Base-by-base conservation (phyloP, 2,329 filamentous ascomycete genomes). In the Acrodontium crateriforme region DNA sequence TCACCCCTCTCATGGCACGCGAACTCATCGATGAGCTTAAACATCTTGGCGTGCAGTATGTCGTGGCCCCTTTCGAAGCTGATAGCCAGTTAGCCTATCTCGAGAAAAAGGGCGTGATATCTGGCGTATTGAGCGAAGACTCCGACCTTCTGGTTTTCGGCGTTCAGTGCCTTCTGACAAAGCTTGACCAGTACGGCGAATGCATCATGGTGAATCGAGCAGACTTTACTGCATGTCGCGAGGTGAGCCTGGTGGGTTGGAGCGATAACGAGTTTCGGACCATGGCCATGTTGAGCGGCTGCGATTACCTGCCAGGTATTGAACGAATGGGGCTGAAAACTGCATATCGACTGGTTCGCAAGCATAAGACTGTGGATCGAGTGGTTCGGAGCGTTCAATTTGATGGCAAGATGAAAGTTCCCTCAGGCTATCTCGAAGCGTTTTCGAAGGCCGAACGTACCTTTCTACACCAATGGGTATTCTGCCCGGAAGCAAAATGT, bases 1-100 rank as follows among this genome's bases (percentile, higher is more conserved):
- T 98, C 19, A 95, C 89, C 2, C 87, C 91, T 2, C 76, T 89
- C 45, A 98, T 98, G 91, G 89, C 89, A 6, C 73, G 81, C 5
- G 69, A 80, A 40, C 60, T 95, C 29, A 98, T 98, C 33, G 84
- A 94, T 41, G 82, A 92, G 52, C 65, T 95, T 45, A 94, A 91
- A 58, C 71, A 72, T 45, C 62, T 76, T 46, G 67, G 73, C 20
- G 68, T 98, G 10, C 70, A 82, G 32, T 95, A 93, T 50, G 67
- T 98, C 30, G 91, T 98, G 11, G 89, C 89, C 1, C 89, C 89
- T 0, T 98, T 94, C 56, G 89, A 98, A 62, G 89, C 89, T 25
- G 89, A 98, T 54, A 78, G 87, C n/a, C 87, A 98, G 54, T 67
- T 98, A 44, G 85, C 84, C 15, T 98, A 95, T 49, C 67, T 98